phyloP scores from a whole-genome alignment of 2,329 filamentous ascomycete genomes.

The Coleophoma crateriformis region DNA sequence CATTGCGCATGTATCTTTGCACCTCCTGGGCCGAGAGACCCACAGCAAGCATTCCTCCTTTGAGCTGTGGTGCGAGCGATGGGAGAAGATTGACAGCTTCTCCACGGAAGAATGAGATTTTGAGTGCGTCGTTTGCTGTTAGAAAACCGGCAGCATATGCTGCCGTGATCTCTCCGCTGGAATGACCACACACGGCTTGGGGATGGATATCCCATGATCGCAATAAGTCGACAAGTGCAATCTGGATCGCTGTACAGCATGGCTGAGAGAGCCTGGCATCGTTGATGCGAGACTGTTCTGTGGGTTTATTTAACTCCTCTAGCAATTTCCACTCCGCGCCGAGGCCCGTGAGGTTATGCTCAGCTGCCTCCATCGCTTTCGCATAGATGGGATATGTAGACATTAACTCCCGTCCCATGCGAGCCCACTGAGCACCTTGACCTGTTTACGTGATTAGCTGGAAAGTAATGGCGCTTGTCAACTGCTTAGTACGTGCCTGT shows the following conservation, averaged over 20 bases:
- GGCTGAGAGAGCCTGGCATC: constrained; percentile 23
- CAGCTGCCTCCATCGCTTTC: not conserved
- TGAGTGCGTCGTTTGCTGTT: constrained; percentile 23
- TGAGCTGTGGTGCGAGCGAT: no score
- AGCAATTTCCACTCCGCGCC: not conserved
- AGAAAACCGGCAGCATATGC: constrained; percentile 32
- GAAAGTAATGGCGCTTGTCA: no score
- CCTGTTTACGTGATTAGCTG: not conserved
- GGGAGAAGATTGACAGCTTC: constrained; percentile 9
- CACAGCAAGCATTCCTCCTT: no score
- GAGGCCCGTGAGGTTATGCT: not conserved
- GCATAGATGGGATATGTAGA: not conserved
- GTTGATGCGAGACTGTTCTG: not conserved
- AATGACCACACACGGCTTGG: constrained; percentile 34
- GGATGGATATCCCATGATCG: constrained; percentile 32
- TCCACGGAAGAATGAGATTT: constrained; percentile 36
- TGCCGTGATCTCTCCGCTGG: constrained; percentile 39
- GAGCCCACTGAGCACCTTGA: constrained; percentile 8
- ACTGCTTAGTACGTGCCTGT: not conserved
- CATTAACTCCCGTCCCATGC: not conserved
- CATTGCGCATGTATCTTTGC: no score
- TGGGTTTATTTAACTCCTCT: not conserved
- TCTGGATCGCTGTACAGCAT: constrained; percentile 38
- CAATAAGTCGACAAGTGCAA: constrained; percentile 35
- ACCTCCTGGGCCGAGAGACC: no score